Evolutionary conservation across 495 filamentous ascomycete genomes (phyloP), one percentile per base, ranked within the genome.

Genomic region (Cairneyella variabilis): DNA sequence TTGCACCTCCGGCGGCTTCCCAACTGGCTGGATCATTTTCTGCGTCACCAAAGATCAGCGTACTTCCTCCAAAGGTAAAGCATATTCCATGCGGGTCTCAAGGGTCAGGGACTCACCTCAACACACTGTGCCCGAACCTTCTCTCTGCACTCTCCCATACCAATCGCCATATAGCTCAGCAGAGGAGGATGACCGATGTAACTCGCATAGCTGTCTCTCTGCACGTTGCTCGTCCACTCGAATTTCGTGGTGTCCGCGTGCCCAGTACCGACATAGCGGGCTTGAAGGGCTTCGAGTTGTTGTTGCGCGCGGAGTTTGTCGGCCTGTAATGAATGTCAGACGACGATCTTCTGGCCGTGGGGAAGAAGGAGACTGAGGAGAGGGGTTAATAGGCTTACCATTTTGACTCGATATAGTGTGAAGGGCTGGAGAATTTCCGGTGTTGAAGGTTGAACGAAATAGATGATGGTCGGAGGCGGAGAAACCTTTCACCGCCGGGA

Each of bases 221-320:
- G 78, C 64, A 93, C 86, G 69, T 99, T 99, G 26, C 85, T 86
- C 44, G 83, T 80, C 91, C 92, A 99, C 74, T 99, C 93, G 82
- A 79, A 90, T 64, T 88, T 91, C 14, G 93, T 97, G 8, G 95
- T 97, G 73, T 99, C 93, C 45, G 93, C 90, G 71, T 97, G 91
- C n/a, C 95, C 95, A 10, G 91, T 97, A 66, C 93, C 93, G 64
- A 98, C 75, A 74, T 93, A 95, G 44, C 91, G 90, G 61, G 90
- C 81, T 71, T 98, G 93, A 10, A 97, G 87, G 56, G 87, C 82
- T 72, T 97, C 95, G 62, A 99, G 92, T 65, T 97, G 93, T 70
- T 97, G 95, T 53, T 91, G 86, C 12, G 91, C 91, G 68, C 95
- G 91, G 56, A 97, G 88, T 75, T 98, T 98, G 79, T 98, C 93